phyloP scores from a whole-genome alignment of 2,329 filamentous ascomycete species.

The Triangularia verruculosa region DNA sequence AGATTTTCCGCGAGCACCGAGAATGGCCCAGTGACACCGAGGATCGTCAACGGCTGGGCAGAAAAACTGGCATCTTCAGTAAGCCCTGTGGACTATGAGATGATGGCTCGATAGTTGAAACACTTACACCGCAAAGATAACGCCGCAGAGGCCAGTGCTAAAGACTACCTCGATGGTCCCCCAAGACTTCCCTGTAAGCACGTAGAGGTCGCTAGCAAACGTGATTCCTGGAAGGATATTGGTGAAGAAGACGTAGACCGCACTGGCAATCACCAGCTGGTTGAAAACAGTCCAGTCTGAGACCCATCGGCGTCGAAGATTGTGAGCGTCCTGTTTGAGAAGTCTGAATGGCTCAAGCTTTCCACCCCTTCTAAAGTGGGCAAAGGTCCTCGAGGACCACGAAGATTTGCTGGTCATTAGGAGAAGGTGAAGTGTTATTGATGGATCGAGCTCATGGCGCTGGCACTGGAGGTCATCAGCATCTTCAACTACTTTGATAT shows the following conservation, averaged over 20 bases:
- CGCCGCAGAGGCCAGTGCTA: conserved; percentile 61
- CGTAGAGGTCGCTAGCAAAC: conserved; percentile 63
- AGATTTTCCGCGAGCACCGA: conserved; percentile 66
- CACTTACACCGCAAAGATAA: conserved; percentile 58
- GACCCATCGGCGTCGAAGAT: conserved; percentile 45
- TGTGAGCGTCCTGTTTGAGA: conserved; percentile 46
- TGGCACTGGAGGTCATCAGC: too few species aligned
- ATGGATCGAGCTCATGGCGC: neutral
- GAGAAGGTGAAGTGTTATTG: neutral
- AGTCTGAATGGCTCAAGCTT: conserved; percentile 52
- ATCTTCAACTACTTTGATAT: too few species aligned
- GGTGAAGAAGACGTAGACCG: conserved; percentile 65
- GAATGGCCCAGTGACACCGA: conserved; percentile 65
- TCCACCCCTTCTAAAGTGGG: conserved; percentile 32
- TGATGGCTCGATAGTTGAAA: neutral
- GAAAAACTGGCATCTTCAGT: conserved; percentile 40
- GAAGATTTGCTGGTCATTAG: neutral
- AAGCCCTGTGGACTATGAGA: neutral
- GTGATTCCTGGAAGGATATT: conserved; percentile 65
- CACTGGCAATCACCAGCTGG: conserved; percentile 60
- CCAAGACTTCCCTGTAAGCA: conserved; percentile 60
- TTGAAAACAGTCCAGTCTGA: conserved; percentile 61
- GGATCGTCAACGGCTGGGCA: conserved; percentile 61
- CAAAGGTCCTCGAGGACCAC: conserved; percentile 1
- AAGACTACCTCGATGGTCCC: conserved; percentile 66